Evolutionary conservation across 306 rosid genomes (phyloP).

Genomic region (Vigna unguiculata): DNA sequence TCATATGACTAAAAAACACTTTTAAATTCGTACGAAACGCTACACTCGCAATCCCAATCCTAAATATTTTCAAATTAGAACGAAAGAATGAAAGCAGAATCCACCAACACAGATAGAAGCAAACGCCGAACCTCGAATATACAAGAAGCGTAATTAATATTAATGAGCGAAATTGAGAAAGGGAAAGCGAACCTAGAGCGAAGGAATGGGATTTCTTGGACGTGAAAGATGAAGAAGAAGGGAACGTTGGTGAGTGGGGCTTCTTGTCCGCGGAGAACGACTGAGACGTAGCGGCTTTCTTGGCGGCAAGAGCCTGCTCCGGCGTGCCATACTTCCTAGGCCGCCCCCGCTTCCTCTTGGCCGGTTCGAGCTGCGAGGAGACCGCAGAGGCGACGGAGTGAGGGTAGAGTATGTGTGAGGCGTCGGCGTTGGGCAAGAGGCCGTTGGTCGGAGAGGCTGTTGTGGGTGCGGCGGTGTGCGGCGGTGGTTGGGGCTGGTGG

Average conservation of each 20-base stretch:
- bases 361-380: constrained; percentile 67
- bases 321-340: constrained; percentile 92
- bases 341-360: constrained; percentile 86
- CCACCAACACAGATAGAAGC: not conserved
- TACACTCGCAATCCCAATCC: not conserved
- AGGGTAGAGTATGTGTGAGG: constrained; percentile 70
- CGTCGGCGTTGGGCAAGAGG: constrained; percentile 57
- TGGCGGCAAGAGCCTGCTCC: constrained; percentile 88
- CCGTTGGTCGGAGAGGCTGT: constrained; percentile 71
- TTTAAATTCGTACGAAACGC: not conserved
- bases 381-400: constrained; percentile 78
- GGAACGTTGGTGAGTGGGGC: constrained; percentile 46
- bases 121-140: no score
- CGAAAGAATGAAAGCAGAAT: not conserved
- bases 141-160: not conserved
- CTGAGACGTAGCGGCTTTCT: constrained; percentile 81
- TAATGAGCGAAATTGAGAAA: not conserved
- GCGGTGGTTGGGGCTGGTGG: constrained; percentile 43
- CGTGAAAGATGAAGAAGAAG: constrained; percentile 58
- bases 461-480: constrained; percentile 23
- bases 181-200: constrained; percentile 59
- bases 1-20: not conserved
- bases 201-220: constrained; percentile 70
- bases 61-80: not conserved
- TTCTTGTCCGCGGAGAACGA: constrained; percentile 66